Base-by-base conservation (phyloP, 768 basidiomycete species). In the Suillus clintonianus region DNA sequence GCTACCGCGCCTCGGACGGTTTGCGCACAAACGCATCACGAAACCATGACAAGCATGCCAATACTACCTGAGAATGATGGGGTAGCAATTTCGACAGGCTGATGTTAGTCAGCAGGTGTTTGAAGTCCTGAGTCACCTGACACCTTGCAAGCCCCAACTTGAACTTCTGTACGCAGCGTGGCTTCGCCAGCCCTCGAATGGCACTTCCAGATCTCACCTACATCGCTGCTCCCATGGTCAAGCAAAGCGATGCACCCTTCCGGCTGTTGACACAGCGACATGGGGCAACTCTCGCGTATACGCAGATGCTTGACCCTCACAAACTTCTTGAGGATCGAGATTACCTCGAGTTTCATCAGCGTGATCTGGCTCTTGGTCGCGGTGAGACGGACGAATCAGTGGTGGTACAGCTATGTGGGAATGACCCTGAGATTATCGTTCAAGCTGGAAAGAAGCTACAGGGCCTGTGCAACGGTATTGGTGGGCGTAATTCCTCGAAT, bases 191-290 rank as follows among this genome's bases (percentile, higher is more conserved):
- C n/a, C n/a, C 22, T n/a, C 22, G 5, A 3, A 56, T 56, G 59
- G 6, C 32, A 1, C 19, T 60, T 34, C 68, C 68, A 1, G 68
- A 76, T 62, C 66, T 81, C 62, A 65, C 71, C 27, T 80, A 75
- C 62, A 82, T 91, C 60, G 81, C 88, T 8, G 90, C 90, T 8
- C 90, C 90, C 3, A 92, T 92, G 90, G 84, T 93, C 62, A 87
- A 90, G 63, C 91, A 92, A 70, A 91, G 89, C 32, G 91, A 94
- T 67, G 80, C 89, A 0, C 89, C 91, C 1, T 93, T 92, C 69
- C 82, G 91, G 39, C 66, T 84, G 14, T 81, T 92, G 59, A 83
- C 84, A 4, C 81, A 84, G 61, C 79, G 77, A 64, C 82, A 92
- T 73, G 87, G 88, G 22, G 84, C 89, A 32, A 90, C 90, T 1